Conservation (phyloP, 2,329 filamentous ascomycete species). For the Ophiostoma sp. region DNA sequence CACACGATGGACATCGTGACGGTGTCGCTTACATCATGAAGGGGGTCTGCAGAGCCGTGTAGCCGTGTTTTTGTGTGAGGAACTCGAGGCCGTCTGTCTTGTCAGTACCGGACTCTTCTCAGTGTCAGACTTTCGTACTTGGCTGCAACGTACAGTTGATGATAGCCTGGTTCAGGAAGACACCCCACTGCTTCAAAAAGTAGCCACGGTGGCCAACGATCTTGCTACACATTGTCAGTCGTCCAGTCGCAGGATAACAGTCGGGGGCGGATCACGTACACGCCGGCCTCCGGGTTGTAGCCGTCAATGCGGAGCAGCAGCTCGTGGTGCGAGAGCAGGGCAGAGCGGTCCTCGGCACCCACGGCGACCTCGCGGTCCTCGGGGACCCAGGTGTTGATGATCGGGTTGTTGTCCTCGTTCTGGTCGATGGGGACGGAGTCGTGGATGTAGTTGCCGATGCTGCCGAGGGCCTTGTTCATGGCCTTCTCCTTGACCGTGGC, state of each 20-base stretch:
- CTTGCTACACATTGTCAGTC: conserved; percentile 44
- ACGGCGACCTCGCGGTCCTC: conserved; percentile 56
- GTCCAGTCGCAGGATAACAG: too few species aligned
- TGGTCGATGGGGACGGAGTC: conserved; percentile 76
- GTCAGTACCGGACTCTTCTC: not conserved
- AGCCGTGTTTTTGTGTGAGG: conserved; percentile 66
- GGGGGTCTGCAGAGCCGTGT: conserved; percentile 76
- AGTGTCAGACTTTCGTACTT: not conserved
- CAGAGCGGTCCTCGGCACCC: conserved; percentile 56
- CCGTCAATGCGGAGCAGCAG: conserved; percentile 82
- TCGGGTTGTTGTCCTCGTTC: conserved; percentile 81
- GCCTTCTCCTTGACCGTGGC: conserved; percentile 66
- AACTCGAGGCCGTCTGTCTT: conserved; percentile 70
- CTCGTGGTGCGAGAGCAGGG: conserved; percentile 86
- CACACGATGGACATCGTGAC: too few species aligned
- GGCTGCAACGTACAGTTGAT: conserved; percentile 59
- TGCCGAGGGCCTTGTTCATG: conserved; percentile 72
- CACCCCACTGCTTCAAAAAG: conserved; percentile 82
- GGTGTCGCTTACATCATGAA: conserved; percentile 66
- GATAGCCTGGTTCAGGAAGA: conserved; percentile 67
- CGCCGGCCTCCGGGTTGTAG: conserved; percentile 86
- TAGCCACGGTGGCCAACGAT: conserved; percentile 92
- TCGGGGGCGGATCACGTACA: conserved; percentile 32
- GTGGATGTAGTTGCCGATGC: conserved; percentile 88
- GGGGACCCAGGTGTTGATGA: conserved; percentile 74